Conservation (phyloP, 1,284 basidiomycete species). For the Calocybe gambosa region DNA sequence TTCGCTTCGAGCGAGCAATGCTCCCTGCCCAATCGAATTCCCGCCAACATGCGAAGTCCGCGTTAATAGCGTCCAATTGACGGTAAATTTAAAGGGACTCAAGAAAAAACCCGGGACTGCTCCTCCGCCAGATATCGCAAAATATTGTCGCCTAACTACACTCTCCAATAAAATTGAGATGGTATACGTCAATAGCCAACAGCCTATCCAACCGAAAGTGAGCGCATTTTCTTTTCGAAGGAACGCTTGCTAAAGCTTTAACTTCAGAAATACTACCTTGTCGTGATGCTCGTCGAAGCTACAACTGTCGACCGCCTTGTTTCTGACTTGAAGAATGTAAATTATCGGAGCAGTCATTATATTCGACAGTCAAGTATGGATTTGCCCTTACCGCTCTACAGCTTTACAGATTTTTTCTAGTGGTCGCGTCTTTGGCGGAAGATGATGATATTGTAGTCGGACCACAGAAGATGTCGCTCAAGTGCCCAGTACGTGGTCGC, state of each 20-base stretch:
- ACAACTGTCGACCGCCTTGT: conserved; percentile 65
- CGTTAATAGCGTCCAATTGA: conserved; percentile 67
- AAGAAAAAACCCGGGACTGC: conserved; percentile 97
- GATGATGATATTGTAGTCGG: conserved; percentile 90
- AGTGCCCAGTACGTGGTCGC: conserved; percentile 73
- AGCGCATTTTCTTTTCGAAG: conserved; percentile 12
- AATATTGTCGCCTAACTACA: conserved; percentile 43
- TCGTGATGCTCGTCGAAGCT: conserved; percentile 77
- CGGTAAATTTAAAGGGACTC: conserved; percentile 82
- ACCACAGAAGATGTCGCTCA: conserved; percentile 82
- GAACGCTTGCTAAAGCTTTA: background rate
- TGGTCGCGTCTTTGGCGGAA: conserved; percentile 51
- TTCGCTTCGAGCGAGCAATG: conserved; percentile 44
- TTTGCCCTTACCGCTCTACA: background rate
- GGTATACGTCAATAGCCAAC: conserved; percentile 87
- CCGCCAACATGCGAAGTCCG: conserved; percentile 88
- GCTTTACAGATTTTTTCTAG: conserved; percentile 31
- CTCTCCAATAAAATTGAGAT: conserved; percentile 72
- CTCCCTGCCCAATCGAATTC: conserved; percentile 80
- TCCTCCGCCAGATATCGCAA: conserved; percentile 81
- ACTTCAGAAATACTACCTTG: conserved; percentile 76
- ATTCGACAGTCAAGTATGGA: conserved; percentile 61
- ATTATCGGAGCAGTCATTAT: conserved; percentile 60
- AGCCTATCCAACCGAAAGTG: conserved; percentile 67
- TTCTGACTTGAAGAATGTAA: conserved; percentile 58